A percentile compares a stretch with the other conserved stretches of the same genome.
Evolutionary conservation across 805 yeast species (phyloP).

Genomic region (Saturnispora diversa): DNA sequence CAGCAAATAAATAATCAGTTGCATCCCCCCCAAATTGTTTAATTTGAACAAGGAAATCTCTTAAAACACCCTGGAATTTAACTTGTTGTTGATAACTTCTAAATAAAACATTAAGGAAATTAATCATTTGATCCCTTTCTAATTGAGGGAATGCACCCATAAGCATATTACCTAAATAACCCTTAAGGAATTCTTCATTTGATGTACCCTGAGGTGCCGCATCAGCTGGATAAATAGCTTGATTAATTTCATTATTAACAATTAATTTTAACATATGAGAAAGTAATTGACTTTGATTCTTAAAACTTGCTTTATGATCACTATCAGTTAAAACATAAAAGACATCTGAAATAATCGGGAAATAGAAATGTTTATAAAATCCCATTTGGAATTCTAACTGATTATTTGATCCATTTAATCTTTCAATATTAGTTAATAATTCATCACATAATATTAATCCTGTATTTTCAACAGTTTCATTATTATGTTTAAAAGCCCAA

Average conservation of each 20-base stretch:
- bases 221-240: conserved; percentile 72
- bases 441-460: conserved; percentile 83
- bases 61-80: conserved; percentile 73
- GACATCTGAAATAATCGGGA: conserved; percentile 84
- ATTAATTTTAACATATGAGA: conserved; percentile 79
- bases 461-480: conserved; percentile 90
- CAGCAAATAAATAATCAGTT: conserved; percentile 89
- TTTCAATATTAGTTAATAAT: conserved; percentile 75
- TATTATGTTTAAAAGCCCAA: conserved; percentile 98
- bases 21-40: conserved; percentile 94
- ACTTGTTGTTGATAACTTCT: conserved; percentile 62
- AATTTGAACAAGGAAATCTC: conserved; percentile 95
- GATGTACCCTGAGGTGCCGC: conserved; percentile 82
- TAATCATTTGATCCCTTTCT: conserved; percentile 71
- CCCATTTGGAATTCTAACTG: conserved; percentile 59
- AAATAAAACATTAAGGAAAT: conserved; percentile 71
- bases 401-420: conserved; percentile 44
- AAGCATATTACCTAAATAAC: conserved; percentile 74
- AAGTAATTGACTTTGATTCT: conserved; percentile 75
- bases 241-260: conserved; percentile 62
- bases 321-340: conserved; percentile 92
- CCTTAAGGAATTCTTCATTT: conserved; percentile 69
- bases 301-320: conserved; percentile 95
- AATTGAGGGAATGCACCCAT: conserved; percentile 88
- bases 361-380: conserved; percentile 81